phyloP scores from a whole-genome alignment of 495 filamentous ascomycete species.

The Aspergillus homomorphus region DNA sequence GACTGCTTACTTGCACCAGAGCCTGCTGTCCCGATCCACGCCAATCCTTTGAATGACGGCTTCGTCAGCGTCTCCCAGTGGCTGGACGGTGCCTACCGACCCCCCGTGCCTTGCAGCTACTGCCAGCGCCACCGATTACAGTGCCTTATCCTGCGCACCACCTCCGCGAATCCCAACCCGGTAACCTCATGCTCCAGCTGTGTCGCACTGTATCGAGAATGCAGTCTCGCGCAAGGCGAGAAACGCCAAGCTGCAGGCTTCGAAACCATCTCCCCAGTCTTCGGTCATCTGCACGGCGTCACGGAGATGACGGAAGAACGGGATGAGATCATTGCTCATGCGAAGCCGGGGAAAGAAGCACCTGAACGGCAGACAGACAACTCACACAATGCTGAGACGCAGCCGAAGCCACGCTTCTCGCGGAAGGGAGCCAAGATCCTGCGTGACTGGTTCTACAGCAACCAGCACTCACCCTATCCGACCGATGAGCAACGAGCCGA shows the following conservation, averaged over 20 bases:
- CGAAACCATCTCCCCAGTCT: slow-evolving; percentile 43
- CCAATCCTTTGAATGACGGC: neutral
- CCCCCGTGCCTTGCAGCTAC: slow-evolving; percentile 39
- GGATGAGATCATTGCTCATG: too few species aligned
- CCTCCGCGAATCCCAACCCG: slow-evolving; percentile 49
- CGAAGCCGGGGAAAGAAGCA: neutral
- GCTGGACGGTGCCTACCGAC: slow-evolving; percentile 43
- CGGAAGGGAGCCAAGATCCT: slow-evolving; percentile 48
- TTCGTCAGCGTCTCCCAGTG: slow-evolving; percentile 36
- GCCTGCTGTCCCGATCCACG: neutral
- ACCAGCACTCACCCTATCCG: slow-evolving; percentile 46
- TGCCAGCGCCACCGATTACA: slow-evolving; percentile 43
- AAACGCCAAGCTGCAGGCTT: slow-evolving; percentile 45
- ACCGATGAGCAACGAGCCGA: slow-evolving; percentile 31
- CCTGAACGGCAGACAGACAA: neutral
- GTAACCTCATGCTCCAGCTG: slow-evolving; percentile 70
- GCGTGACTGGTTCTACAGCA: slow-evolving; percentile 40
- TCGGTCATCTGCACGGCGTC: slow-evolving; percentile 41
- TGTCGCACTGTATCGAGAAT: slow-evolving; percentile 68
- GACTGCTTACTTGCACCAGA: neutral
- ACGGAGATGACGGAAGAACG: slow-evolving; percentile 32
- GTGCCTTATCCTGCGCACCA: slow-evolving; percentile 45
- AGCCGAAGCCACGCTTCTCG: slow-evolving; percentile 58
- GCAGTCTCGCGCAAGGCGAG: slow-evolving; percentile 58
- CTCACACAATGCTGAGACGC: slow-evolving; percentile 15